Evolutionary conservation across 768 basidiomycete genomes (phyloP), one percentile per base, ranked within the genome.

Genomic region (Pleurotus djamor): DNA sequence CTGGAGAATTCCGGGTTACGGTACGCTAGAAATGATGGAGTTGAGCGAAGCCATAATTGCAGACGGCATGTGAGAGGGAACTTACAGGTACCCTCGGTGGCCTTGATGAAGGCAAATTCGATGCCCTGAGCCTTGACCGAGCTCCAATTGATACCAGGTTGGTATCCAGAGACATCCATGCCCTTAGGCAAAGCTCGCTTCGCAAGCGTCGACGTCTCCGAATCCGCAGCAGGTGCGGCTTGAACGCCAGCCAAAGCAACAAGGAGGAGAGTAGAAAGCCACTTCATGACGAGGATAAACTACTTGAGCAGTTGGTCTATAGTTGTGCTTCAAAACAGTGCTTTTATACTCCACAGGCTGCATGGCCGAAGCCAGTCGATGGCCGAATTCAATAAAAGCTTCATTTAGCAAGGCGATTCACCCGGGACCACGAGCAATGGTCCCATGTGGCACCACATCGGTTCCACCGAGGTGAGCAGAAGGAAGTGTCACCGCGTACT

Each of bases 71-170:
- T 47, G 47, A 28, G 44, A 37, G 5, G 12, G 47, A 6, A 64
- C 74, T 58, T 52, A 84, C 83, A 66, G n/a, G 76, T 84, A 7
- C 81, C 81, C 67, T 88, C 86, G 2, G 86, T 88, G 7, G 86
- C 87, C 67, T 88, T 88, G 78, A 88, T 87, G 65, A 78, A 88
- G 2, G 72, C 83, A 63, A 86, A 88, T 10, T 72, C 59, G 35
- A 86, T 67, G 3, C 83, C 86, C 60, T 82, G 81, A 10, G 76
- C 67, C 60, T 72, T 77, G 61, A 85, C 81, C 2, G 76, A 73
- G 41, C 65, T 71, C 84, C 84, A 87, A 66, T 86, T 71, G 41
- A 88, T 68, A 61, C 61, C 65, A 10, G 74, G 64, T 60, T 87
- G 85, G 49, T 72, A 79, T 65, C 65, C 52, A 9, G 85, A 85